phyloP scores from a whole-genome alignment of 257 asterid species.

The Solanum habrochaites region DNA sequence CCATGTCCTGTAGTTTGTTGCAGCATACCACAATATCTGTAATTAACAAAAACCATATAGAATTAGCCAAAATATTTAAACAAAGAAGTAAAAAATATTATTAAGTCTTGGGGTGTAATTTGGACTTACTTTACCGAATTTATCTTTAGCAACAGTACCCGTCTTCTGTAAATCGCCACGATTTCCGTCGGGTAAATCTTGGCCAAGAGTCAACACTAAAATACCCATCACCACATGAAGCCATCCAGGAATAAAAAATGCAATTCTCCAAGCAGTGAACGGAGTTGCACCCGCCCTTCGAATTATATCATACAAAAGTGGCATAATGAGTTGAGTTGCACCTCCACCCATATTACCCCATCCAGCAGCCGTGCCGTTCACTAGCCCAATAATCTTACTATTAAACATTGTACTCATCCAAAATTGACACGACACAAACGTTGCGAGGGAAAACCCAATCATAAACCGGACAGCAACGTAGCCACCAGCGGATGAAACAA shows the following conservation, averaged over 20 bases:
- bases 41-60: background rate
- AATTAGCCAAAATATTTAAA: background rate
- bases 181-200: conserved; percentile 65
- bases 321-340: conserved; percentile 58
- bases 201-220: conserved; percentile 47
- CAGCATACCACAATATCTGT: conserved; percentile 44
- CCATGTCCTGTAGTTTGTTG: conserved; percentile 65
- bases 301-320: conserved; percentile 37
- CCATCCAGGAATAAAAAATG: conserved; percentile 56
- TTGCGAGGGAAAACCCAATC: conserved; percentile 55
- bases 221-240: conserved; percentile 50
- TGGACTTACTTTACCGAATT: conserved; percentile 30
- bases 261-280: conserved; percentile 57
- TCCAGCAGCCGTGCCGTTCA: conserved; percentile 54
- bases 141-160: conserved; percentile 37
- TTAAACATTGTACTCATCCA: conserved; percentile 63
- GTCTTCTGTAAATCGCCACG: conserved; percentile 33
- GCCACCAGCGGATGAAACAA: conserved; percentile 28
- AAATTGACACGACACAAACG: conserved; percentile 52
- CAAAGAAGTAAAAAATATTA: too few relatives aligned
- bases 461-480: conserved; percentile 44
- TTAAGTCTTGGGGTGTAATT: background rate
- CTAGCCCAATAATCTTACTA: conserved; percentile 37
- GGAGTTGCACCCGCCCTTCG: conserved; percentile 26
- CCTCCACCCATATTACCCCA: conserved; percentile 85